Conservation (phyloP, 2,329 filamentous ascomycete genomes). For the Berkeleyomyces basicola region DNA sequence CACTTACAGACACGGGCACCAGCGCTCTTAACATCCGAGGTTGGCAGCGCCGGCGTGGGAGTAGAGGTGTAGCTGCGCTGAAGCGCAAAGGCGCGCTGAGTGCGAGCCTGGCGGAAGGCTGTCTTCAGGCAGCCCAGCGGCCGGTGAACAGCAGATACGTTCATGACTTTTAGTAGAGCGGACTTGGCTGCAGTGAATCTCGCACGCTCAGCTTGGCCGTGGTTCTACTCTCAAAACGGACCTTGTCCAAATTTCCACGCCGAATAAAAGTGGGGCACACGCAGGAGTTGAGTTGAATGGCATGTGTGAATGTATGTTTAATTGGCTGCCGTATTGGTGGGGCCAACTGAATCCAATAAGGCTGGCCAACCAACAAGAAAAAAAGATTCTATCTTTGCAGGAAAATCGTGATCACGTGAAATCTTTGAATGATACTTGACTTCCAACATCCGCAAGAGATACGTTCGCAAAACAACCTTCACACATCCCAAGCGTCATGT, state of each 20-base stretch:
- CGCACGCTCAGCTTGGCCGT: neutral
- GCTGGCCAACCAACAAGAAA: neutral
- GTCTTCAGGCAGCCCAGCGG: conserved; percentile 56
- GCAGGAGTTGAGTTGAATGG: too few species aligned
- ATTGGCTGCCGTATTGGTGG: conserved; percentile 10
- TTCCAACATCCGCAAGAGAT: neutral
- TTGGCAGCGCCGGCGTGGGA: conserved; percentile 19
- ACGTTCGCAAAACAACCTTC: neutral
- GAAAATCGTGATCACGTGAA: conserved; percentile 5
- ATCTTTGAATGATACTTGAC: neutral
- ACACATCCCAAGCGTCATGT: neutral
- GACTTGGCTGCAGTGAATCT: neutral
- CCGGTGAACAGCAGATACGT: conserved; percentile 45
- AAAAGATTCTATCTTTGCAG: neutral
- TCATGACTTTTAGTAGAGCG: conserved; percentile 28
- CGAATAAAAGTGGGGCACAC: neutral
- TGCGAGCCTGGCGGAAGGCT: conserved; percentile 40
- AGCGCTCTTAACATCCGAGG: conserved; percentile 19
- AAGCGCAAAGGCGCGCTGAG: conserved; percentile 24
- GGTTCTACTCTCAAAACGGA: neutral
- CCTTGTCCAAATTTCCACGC: neutral
- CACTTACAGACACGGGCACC: conserved; percentile 19
- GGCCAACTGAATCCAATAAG: neutral
- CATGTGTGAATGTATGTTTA: neutral
- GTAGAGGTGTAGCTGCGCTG: conserved; percentile 12